These are phyloP conservation scores for Begonia peltatifolia DNA, from an alignment of 306 rosid genomes.

Conservation along the genomic window DNA sequence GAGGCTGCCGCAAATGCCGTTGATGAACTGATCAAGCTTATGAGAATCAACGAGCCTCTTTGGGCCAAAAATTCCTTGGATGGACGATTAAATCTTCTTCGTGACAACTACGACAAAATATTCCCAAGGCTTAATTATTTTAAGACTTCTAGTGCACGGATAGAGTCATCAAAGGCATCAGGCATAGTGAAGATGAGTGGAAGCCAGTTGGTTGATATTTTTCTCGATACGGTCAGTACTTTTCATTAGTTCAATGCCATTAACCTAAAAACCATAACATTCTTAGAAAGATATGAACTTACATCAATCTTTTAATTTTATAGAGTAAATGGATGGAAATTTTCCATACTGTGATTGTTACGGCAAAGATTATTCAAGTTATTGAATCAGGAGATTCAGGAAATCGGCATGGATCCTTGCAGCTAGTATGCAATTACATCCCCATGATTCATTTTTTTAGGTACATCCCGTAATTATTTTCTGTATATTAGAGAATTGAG, in stretches of 20 bases:
- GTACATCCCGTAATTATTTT: not conserved
- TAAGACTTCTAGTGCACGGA: slow-evolving; percentile 6
- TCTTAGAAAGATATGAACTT: not conserved
- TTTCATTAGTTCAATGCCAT: not conserved
- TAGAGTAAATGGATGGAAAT: slow-evolving; percentile 49
- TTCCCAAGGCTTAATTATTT: slow-evolving; percentile 17
- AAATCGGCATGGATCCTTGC: slow-evolving; percentile 32
- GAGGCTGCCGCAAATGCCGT: slow-evolving; percentile 29
- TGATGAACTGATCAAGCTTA: slow-evolving; percentile 34
- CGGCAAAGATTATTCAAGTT: slow-evolving; percentile 33
- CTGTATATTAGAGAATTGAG: not conserved
- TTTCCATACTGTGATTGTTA: slow-evolving; percentile 46
- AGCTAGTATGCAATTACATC: slow-evolving; percentile 24
- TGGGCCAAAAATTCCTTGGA: slow-evolving; percentile 26
- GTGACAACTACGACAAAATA: slow-evolving; percentile 24
- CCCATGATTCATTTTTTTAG: not conserved
- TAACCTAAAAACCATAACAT: not conserved
- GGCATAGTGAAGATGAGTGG: slow-evolving; percentile 27
- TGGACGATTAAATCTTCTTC: slow-evolving; percentile 24
- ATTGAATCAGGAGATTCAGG: slow-evolving; percentile 30
- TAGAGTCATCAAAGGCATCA: slow-evolving; percentile 52
- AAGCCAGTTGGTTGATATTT: slow-evolving; percentile 29
- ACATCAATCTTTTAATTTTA: not conserved
- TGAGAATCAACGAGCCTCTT: slow-evolving; percentile 32
- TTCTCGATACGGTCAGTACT: slow-evolving; percentile 35